Evolutionary conservation across 2,329 filamentous ascomycete genomes (phyloP).

Genomic region (Phaeosphaeriaceae sp.): DNA sequence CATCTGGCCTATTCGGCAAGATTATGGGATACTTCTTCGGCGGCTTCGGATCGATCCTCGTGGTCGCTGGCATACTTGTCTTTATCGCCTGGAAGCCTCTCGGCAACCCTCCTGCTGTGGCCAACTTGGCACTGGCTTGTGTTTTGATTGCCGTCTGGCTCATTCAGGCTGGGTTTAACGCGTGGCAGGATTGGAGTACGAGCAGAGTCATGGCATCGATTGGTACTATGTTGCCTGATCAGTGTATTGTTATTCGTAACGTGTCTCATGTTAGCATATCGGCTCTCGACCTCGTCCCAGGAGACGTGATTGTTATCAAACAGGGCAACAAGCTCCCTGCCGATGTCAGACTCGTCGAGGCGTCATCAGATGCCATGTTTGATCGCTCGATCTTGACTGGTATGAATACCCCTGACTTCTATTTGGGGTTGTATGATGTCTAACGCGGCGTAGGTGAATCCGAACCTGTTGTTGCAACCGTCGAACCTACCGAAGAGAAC

Average conservation of each 20-base stretch:
- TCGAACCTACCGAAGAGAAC: constrained; percentile 70
- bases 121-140: constrained; percentile 76
- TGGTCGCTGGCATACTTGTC: constrained; percentile 72
- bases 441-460: constrained; percentile 63
- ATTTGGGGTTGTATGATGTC: not conserved
- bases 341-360: constrained; percentile 72
- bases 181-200: constrained; percentile 75
- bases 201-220: constrained; percentile 80
- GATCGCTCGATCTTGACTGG: constrained; percentile 76
- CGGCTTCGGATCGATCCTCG: constrained; percentile 75
- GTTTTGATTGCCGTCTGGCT: constrained; percentile 74
- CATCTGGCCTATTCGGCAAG: constrained; percentile 64
- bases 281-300: constrained; percentile 70
- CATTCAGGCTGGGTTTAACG: constrained; percentile 60
- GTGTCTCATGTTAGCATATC: constrained; percentile 57
- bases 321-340: constrained; percentile 76
- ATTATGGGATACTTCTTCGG: constrained; percentile 76
- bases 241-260: constrained; percentile 70
- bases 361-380: constrained; percentile 72
- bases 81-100: constrained; percentile 80
- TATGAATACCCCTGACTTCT: constrained; percentile 27
- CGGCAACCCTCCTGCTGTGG: constrained; percentile 71
- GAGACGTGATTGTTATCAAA: constrained; percentile 72
- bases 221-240: constrained; percentile 78
- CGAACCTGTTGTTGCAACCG: constrained; percentile 65